phyloP scores from a whole-genome alignment of 169 alveolate genomes.

The Eimeria necatrix region DNA sequence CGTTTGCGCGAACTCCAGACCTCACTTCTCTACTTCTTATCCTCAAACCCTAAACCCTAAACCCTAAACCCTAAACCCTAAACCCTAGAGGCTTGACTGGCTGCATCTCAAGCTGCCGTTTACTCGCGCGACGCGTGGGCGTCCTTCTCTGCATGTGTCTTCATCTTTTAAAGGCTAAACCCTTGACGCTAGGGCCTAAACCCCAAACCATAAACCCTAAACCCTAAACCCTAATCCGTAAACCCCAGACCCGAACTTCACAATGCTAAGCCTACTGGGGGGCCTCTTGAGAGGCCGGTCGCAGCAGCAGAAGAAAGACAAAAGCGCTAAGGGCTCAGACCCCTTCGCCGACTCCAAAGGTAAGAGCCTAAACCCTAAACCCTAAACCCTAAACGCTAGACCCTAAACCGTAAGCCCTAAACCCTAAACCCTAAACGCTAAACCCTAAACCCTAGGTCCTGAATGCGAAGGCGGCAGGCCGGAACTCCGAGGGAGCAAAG shows the following conservation, averaged over 20 bases:
- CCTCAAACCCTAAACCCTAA: not conserved
- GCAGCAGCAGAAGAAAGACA: not conserved
- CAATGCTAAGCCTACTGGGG: conserved; percentile 15
- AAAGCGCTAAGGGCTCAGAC: not conserved
- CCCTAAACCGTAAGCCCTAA: conserved; percentile 24
- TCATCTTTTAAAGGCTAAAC: not conserved
- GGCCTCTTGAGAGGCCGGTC: conserved; percentile 13
- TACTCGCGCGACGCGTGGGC: too few relatives aligned
- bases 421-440: not conserved
- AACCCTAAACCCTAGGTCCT: conserved; percentile 12
- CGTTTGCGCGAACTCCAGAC: too few relatives aligned
- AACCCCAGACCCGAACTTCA: not conserved
- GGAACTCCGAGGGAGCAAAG: too few relatives aligned
- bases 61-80: conserved; percentile 8
- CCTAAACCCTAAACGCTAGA: conserved; percentile 17
- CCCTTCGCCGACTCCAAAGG: conserved; percentile 24
- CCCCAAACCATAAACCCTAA: not conserved
- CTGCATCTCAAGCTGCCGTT: too few relatives aligned
- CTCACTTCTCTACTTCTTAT: not conserved
- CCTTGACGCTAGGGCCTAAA: not conserved
- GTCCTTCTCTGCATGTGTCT: too few relatives aligned
- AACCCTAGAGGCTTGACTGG: not conserved
- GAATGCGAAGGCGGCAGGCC: not conserved
- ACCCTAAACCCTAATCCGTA: not conserved
- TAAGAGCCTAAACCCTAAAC: not conserved